phyloP scores from a whole-genome alignment of 2,329 filamentous ascomycete species.

The Fusarium torulosum region DNA sequence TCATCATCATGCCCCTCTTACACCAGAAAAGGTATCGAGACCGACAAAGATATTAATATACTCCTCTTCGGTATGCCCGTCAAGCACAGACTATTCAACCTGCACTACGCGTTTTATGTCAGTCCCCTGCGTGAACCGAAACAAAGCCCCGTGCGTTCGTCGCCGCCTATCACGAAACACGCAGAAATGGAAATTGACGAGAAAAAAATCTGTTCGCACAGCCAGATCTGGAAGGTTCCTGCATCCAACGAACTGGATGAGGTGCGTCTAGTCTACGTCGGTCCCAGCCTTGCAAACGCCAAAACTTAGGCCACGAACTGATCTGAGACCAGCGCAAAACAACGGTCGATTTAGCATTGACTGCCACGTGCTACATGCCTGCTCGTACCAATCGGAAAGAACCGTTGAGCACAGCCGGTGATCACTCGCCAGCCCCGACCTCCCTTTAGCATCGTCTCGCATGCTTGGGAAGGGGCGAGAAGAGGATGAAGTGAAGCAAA shows the following conservation, averaged over 20 bases:
- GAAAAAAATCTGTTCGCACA: background rate
- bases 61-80: conserved; percentile 21
- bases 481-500: background rate
- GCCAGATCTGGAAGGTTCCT: conserved; percentile 15
- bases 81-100: conserved; percentile 26
- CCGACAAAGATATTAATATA: conserved; percentile 16
- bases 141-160: conserved; percentile 9
- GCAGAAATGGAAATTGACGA: background rate
- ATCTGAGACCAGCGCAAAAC: conserved; percentile 47
- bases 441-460: background rate
- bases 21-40: conserved; percentile 5
- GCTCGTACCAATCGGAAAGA: conserved; percentile 42
- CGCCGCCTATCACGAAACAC: conserved; percentile 17
- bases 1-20: conserved; percentile 4
- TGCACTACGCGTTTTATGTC: conserved; percentile 17
- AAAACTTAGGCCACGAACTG: conserved; percentile 34
- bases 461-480: background rate
- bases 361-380: conserved; percentile 44
- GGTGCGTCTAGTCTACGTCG: conserved; percentile 20
- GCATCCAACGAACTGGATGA: conserved; percentile 12
- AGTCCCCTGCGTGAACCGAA: conserved; percentile 1
- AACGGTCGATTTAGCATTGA: conserved; percentile 40
- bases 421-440: conserved; percentile 3
- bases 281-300: conserved; percentile 22
- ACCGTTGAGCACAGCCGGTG: conserved; percentile 6